These are phyloP conservation scores for Zea luxurians DNA, from an alignment of 176 grass and related monocot genomes.

Conservation along the genomic window DNA sequence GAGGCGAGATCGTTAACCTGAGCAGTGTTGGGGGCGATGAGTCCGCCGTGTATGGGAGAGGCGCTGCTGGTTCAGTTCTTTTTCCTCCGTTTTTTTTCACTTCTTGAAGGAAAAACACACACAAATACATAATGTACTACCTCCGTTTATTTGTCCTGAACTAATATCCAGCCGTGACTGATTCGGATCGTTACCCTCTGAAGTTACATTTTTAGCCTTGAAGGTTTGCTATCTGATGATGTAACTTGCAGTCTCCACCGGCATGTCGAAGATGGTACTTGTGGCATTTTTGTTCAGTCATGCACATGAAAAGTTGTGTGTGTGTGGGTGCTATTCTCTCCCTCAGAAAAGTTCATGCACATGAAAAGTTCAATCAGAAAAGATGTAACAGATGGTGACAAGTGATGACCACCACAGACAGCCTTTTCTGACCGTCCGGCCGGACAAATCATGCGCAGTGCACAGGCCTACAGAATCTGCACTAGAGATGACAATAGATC, in stretches of 20 bases:
- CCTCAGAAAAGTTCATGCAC: too few relatives aligned
- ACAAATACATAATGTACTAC: background rate
- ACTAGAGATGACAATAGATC: too few relatives aligned
- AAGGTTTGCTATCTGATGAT: background rate
- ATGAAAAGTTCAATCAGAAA: too few relatives aligned
- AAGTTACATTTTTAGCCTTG: background rate
- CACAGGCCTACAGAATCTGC: too few relatives aligned
- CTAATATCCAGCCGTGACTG: background rate
- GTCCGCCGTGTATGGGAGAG: background rate
- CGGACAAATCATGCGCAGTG: too few relatives aligned
- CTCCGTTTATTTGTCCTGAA: background rate
- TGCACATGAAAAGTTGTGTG: background rate
- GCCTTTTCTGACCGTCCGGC: too few relatives aligned
- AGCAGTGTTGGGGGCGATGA: background rate
- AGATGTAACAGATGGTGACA: too few relatives aligned
- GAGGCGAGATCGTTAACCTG: slow-evolving; percentile 16
- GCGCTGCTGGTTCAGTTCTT: background rate
- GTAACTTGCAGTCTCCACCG: background rate
- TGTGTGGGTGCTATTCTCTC: background rate
- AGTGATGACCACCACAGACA: too few relatives aligned
- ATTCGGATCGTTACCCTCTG: background rate
- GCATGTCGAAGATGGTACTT: background rate
- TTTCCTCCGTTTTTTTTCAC: background rate
- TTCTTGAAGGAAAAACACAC: background rate
- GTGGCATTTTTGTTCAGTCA: background rate